These are phyloP conservation scores for Fomitopsis schrenkii DNA, from an alignment of 1,284 basidiomycete genomes.

Conservation along the genomic window DNA sequence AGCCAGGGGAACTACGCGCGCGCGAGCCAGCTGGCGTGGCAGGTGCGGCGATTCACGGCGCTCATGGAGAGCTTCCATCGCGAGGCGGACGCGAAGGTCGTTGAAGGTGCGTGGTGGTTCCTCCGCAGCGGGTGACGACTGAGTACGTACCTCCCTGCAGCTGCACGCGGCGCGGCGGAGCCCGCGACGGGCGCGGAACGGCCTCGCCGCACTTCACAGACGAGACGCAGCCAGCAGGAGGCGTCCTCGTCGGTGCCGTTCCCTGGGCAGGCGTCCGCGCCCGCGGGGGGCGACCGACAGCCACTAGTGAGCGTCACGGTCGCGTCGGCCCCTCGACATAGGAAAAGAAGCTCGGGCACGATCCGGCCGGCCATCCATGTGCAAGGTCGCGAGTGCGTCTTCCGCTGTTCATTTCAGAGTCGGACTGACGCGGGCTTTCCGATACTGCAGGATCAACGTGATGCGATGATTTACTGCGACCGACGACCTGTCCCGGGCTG, in stretches of 20 bases:
- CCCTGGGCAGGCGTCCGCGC: conserved; percentile 1
- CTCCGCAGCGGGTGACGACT: neutral
- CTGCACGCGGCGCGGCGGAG: conserved; percentile 23
- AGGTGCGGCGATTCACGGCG: conserved; percentile 72
- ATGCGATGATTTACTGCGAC: neutral
- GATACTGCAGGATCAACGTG: conserved; percentile 2
- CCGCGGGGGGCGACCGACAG: conserved; percentile 6
- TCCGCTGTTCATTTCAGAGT: neutral
- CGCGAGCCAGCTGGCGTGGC: conserved; percentile 75
- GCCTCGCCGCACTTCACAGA: conserved; percentile 17
- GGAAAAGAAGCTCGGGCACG: conserved; percentile 25
- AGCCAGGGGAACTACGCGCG: conserved; percentile 70
- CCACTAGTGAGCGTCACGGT: conserved; percentile 25
- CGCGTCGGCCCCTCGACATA: conserved; percentile 16
- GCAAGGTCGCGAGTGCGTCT: conserved; percentile 17
- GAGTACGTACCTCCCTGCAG: conserved; percentile 8
- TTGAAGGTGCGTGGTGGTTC: conserved; percentile 48
- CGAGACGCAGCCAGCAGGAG: conserved; percentile 15
- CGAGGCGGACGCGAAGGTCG: conserved; percentile 69
- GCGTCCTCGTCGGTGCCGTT: conserved; percentile 7
- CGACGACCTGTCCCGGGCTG: neutral
- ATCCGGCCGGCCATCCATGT: conserved; percentile 28
- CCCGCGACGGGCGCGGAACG: neutral
- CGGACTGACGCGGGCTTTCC: neutral
- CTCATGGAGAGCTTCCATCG: conserved; percentile 75